These are phyloP conservation scores for Thalassiosira livingstoniorum DNA, from an alignment of 352 stramenopile species.

Conservation along the genomic window DNA sequence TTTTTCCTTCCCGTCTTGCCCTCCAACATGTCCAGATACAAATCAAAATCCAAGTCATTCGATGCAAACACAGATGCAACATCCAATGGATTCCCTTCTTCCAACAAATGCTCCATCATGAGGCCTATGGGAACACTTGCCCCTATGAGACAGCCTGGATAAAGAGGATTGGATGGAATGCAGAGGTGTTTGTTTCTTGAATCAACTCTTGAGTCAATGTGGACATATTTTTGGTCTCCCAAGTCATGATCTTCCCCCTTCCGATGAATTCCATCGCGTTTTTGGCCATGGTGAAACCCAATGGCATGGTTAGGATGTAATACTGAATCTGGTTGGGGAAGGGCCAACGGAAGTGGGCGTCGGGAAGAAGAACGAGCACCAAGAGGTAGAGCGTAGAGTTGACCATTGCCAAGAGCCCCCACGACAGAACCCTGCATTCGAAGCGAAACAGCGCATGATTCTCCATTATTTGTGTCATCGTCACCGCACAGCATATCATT, in stretches of 20 bases:
- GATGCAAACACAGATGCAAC: slow-evolving; percentile 52
- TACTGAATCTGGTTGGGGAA: slow-evolving; percentile 39
- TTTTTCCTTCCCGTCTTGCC: slow-evolving; percentile 47
- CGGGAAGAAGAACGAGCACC: slow-evolving; percentile 44
- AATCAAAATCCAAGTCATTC: slow-evolving; percentile 59
- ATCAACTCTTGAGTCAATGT: slow-evolving; percentile 49
- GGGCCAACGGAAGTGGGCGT: slow-evolving; percentile 30
- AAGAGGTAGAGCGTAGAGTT: slow-evolving; percentile 79
- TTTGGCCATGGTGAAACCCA: slow-evolving; percentile 57
- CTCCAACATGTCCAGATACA: slow-evolving; percentile 63
- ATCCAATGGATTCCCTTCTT: slow-evolving; percentile 48
- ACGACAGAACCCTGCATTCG: slow-evolving; percentile 67
- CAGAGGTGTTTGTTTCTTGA: slow-evolving; percentile 40
- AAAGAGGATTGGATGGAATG: slow-evolving; percentile 56
- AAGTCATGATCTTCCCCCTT: slow-evolving; percentile 34
- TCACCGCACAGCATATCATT: slow-evolving; percentile 27
- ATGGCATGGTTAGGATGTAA: slow-evolving; percentile 51
- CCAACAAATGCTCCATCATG: slow-evolving; percentile 53
- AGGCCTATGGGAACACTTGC: slow-evolving; percentile 48
- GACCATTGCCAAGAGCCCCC: slow-evolving; percentile 63
- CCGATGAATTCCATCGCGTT: slow-evolving; percentile 7
- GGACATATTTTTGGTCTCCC: slow-evolving; percentile 50
- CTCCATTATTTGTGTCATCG: not conserved
- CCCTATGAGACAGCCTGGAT: slow-evolving; percentile 70
- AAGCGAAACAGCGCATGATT: slow-evolving; percentile 25